Evolutionary conservation across 1,139 yeast genomes (phyloP).

Genomic region (Suhomyces yuchorum): DNA sequence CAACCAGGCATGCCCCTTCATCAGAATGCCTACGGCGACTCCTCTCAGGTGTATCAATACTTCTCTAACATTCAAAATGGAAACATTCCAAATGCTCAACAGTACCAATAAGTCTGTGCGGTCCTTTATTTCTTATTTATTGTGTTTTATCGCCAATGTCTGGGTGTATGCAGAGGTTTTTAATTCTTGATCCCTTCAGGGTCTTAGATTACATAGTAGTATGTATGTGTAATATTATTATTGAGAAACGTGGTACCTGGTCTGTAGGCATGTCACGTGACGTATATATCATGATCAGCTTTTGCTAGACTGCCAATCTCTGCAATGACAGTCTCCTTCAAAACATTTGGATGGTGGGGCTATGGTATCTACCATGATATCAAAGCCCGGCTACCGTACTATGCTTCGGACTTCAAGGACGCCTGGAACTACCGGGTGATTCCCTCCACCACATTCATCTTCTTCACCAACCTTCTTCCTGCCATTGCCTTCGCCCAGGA

Average conservation of each 20-base stretch:
- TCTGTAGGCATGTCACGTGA: too few species aligned
- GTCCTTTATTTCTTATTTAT: slow-evolving; percentile 11
- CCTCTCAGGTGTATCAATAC: slow-evolving; percentile 55
- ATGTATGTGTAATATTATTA: slow-evolving; percentile 12
- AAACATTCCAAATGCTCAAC: slow-evolving; percentile 49
- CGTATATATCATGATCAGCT: too few species aligned
- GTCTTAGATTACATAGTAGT: slow-evolving; percentile 10
- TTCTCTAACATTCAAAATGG: slow-evolving; percentile 58
- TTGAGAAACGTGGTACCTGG: not conserved
- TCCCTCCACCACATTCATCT: slow-evolving; percentile 80
- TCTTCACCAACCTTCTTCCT: slow-evolving; percentile 87
- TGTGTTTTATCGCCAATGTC: slow-evolving; percentile 7
- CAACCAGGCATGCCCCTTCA: slow-evolving; percentile 43
- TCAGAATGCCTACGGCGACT: slow-evolving; percentile 46
- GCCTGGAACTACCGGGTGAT: slow-evolving; percentile 85
- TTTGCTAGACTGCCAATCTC: not conserved
- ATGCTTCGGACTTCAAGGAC: slow-evolving; percentile 77
- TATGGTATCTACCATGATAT: slow-evolving; percentile 62
- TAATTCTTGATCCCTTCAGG: slow-evolving; percentile 3
- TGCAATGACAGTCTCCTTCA: slow-evolving; percentile 6
- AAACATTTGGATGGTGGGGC: slow-evolving; percentile 36
- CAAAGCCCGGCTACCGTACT: slow-evolving; percentile 61
- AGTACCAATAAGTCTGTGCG: slow-evolving; percentile 32
- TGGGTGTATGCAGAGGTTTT: slow-evolving; percentile 5
- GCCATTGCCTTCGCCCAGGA: slow-evolving; percentile 97